Evolutionary conservation across 2,329 filamentous ascomycete species (phyloP).

Genomic region (Trichoderma citrinoviride): DNA sequence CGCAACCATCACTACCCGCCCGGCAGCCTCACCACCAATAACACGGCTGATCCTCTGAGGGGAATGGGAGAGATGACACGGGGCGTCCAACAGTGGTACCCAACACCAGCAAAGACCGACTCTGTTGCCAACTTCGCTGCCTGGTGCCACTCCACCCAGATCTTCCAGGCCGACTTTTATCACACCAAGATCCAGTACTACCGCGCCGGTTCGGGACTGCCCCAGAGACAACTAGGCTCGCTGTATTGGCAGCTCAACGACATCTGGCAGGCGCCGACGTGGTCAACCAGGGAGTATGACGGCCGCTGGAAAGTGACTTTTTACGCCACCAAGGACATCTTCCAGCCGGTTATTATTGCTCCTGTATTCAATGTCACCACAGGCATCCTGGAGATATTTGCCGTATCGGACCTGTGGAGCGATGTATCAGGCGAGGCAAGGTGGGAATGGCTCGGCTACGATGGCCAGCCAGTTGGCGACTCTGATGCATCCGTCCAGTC

Average conservation of each 20-base stretch:
- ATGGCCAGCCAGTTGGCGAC: conserved; percentile 3
- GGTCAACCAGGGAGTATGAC: conserved; percentile 8
- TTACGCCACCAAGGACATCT: conserved; percentile 11
- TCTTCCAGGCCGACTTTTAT: conserved; percentile 11
- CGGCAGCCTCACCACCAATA: background rate
- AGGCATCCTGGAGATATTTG: background rate
- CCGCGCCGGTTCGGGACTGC: conserved; percentile 1
- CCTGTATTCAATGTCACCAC: conserved; percentile 8
- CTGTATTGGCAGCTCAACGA: conserved; percentile 14
- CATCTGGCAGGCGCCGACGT: conserved; percentile 11
- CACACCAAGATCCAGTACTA: conserved; percentile 12
- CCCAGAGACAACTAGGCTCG: conserved; percentile 2
- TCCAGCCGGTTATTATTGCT: conserved; percentile 7
- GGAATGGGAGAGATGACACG: conserved; percentile 9
- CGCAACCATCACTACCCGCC: conserved; percentile 7
- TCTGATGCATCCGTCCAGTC: background rate
- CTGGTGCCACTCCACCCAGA: conserved; percentile 4
- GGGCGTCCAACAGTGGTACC: conserved; percentile 1
- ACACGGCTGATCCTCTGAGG: background rate
- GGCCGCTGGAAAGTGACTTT: conserved; percentile 11
- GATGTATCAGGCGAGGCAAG: conserved; percentile 5
- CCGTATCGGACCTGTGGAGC: background rate
- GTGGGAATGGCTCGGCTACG: conserved; percentile 10
- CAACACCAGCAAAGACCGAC: background rate
- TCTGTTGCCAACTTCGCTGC: conserved; percentile 2